phyloP scores from a whole-genome alignment of 495 filamentous ascomycete species.

The Bacidia rubella region DNA sequence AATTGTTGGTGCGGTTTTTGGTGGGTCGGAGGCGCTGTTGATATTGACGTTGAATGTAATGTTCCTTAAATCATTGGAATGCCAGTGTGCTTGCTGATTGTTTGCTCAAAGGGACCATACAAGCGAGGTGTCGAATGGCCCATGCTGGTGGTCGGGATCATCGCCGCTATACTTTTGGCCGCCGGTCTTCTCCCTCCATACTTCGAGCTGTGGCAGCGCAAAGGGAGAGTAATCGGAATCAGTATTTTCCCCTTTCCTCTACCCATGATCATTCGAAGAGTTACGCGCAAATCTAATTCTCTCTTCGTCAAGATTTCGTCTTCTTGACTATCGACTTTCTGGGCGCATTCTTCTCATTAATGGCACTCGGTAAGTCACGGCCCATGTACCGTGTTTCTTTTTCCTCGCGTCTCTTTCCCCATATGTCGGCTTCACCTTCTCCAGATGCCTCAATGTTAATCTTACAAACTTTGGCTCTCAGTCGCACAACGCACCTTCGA shows the following conservation, averaged over 20 bases:
- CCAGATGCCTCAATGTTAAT: neutral
- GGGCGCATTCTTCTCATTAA: neutral
- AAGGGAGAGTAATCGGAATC: neutral
- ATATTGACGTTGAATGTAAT: neutral
- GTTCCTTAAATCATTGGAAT: neutral
- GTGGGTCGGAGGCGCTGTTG: neutral
- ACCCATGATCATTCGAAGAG: neutral
- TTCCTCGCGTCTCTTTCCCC: neutral
- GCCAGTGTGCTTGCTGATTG: constrained; percentile 29
- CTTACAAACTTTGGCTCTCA: neutral
- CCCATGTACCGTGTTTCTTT: neutral
- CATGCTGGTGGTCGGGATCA: neutral
- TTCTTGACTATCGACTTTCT: neutral
- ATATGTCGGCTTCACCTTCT: neutral
- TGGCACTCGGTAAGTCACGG: constrained; percentile 41
- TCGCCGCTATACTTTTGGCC: neutral
- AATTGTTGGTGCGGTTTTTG: neutral
- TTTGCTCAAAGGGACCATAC: constrained; percentile 26
- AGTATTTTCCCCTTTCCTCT: neutral
- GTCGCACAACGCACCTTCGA: neutral
- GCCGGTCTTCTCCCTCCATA: neutral
- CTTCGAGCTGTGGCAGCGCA: neutral
- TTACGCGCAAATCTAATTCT: constrained; percentile 17
- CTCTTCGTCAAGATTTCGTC: neutral
- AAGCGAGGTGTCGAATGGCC: constrained; percentile 13